Evolutionary conservation across 371 early-diverging fungal species (phyloP), one percentile per base, ranked within the genome.

Genomic region (Mucor indicus): DNA sequence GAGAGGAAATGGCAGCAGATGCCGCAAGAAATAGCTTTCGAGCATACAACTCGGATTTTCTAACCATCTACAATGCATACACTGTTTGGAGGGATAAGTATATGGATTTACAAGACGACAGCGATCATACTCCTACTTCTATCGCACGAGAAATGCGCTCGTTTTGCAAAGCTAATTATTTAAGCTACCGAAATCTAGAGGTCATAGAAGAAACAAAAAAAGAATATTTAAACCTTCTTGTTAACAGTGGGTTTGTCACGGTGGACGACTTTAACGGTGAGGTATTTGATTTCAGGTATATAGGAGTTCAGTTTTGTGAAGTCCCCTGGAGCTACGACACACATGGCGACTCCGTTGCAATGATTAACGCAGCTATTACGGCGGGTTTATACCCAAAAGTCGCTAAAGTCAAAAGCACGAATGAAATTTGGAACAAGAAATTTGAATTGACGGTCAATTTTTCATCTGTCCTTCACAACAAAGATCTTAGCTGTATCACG

Each of bases 141-240:
- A 40, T 62, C 47, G 55, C 52, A n/a, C 43, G 48, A n/a, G 58
- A 69, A 12, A 71, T 85, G 24, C 53, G 52, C 7, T 67, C 60
- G 1, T 89, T 82, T 31, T 83, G 84, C 48, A 55, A 56, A 7
- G 60, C 62, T n/a, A 62, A 84, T 47, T 80, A 67, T 36, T 63
- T 90, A 30, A 84, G 75, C 52, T 62, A 76, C 23, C 77, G 80
- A 35, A 79, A 77, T n/a, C 38, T 89, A 36, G 71, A 73, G 31
- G 80, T 77, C 76, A 83, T 92, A 27, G 91, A 92, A 43, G 86
- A 86, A 22, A 80, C 85, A 69, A 91, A 91, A 55, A 80, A 84
- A 25, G 92, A 92, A 62, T 86, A 87, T 30, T 63, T 87, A 23
- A 79, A 77, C 1, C 66, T 91, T 22, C 56, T 93, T 19, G 60